Evolutionary conservation across 208 protist genomes (phyloP).

Genomic region (Eutreptiella sp.): DNA sequence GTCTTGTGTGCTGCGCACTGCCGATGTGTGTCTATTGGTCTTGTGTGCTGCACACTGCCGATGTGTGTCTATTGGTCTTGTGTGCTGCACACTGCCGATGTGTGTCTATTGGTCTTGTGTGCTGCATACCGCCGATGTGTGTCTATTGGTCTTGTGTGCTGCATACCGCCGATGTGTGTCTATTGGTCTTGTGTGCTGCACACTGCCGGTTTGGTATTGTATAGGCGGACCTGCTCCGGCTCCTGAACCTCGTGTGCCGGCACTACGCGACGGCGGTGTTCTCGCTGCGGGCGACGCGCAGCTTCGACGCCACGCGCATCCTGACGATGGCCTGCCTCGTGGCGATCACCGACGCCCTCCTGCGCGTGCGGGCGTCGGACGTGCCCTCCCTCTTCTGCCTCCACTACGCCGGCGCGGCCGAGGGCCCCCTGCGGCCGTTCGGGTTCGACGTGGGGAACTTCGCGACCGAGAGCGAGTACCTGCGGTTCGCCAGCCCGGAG

Average conservation of each 20-base stretch:
- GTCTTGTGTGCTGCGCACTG: too few species aligned
- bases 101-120: too few species aligned
- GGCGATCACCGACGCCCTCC: constrained; percentile 41
- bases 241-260: not conserved
- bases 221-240: constrained; percentile 8
- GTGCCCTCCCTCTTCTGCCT: constrained; percentile 32
- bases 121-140: too few species aligned
- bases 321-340: constrained; percentile 34
- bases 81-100: too few species aligned
- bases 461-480: constrained; percentile 35
- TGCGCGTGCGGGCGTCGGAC: constrained; percentile 45
- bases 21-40: too few species aligned
- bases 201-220: too few species aligned
- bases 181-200: too few species aligned
- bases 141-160: too few species aligned
- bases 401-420: constrained; percentile 41
- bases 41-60: too few species aligned
- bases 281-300: constrained; percentile 24
- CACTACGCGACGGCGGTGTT: constrained; percentile 16
- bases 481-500: constrained; percentile 43
- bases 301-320: constrained; percentile 30
- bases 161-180: too few species aligned
- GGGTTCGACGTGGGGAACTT: constrained; percentile 36
- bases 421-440: constrained; percentile 26
- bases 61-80: too few species aligned